phyloP scores from a whole-genome alignment of 1,284 basidiomycete species.

The Microbotryomycetes sp. region DNA sequence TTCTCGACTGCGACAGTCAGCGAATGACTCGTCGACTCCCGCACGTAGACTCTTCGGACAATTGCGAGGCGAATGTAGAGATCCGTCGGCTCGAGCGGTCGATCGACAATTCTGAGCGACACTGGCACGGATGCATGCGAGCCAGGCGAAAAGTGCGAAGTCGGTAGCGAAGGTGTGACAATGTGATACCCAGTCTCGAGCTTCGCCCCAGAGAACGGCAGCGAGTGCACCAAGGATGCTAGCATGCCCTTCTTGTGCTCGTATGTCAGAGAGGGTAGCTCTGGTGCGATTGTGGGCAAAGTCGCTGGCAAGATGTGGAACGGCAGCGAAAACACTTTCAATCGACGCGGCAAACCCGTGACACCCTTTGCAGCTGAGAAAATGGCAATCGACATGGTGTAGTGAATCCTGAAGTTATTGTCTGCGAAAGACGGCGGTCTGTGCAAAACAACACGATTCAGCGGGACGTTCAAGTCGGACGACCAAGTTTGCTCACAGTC shows the following conservation, averaged over 20 bases:
- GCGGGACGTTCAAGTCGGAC: not conserved
- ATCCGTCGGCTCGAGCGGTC: slow-evolving; percentile 37
- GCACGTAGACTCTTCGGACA: slow-evolving; percentile 37
- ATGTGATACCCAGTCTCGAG: slow-evolving; percentile 36
- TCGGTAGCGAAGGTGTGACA: slow-evolving; percentile 36
- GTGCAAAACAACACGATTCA: not conserved
- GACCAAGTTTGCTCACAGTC: slow-evolving; percentile 21
- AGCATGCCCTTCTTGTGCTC: slow-evolving; percentile 33
- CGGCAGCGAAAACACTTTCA: slow-evolving; percentile 37
- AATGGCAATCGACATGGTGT: slow-evolving; percentile 39
- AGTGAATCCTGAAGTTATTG: slow-evolving; percentile 36
- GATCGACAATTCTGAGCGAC: slow-evolving; percentile 36
- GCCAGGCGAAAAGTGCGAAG: slow-evolving; percentile 36
- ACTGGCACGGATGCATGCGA: slow-evolving; percentile 35
- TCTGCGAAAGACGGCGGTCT: slow-evolving; percentile 39
- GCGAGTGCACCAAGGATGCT: slow-evolving; percentile 31
- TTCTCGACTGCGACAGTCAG: slow-evolving; percentile 27
- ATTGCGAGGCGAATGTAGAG: slow-evolving; percentile 38
- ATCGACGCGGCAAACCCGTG: slow-evolving; percentile 33
- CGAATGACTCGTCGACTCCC: slow-evolving; percentile 30
- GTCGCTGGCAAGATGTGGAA: slow-evolving; percentile 39
- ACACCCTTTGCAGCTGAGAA: slow-evolving; percentile 27
- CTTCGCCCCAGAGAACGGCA: slow-evolving; percentile 24
- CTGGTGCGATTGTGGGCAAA: slow-evolving; percentile 31
- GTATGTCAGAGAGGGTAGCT: slow-evolving; percentile 33